A percentile compares a stretch with the other conserved stretches of the same genome.
Conservation (phyloP, 345 rosid species). For the Camelina neglecta region DNA sequence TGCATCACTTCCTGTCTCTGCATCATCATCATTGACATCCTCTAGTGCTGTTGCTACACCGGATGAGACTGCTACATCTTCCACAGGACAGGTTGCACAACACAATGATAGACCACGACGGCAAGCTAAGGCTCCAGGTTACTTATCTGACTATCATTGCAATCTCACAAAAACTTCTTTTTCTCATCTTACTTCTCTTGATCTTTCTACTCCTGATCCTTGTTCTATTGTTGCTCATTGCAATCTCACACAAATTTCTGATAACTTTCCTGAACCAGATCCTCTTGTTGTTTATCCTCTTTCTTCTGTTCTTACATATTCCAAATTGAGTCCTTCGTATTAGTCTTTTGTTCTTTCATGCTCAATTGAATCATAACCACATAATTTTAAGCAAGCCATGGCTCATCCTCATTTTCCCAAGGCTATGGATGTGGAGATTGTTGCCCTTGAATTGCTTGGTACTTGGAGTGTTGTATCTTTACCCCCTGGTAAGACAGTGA, state of each 20-base stretch:
- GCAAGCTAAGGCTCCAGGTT: neutral
- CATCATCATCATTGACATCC: neutral
- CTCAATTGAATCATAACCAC: neutral
- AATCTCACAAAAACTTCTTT: too few species aligned
- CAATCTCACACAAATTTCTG: too few species aligned
- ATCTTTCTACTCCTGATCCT: neutral
- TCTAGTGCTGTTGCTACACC: neutral
- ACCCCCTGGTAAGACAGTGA: neutral
- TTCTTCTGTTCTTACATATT: neutral
- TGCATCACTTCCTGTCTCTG: too few species aligned
- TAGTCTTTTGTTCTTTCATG: neutral
- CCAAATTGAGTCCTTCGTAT: fast-evolving
- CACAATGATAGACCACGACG: neutral
- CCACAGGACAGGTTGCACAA: fast-evolving
- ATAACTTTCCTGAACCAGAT: fast-evolving
- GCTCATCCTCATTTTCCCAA: neutral
- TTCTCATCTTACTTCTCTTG: neutral
- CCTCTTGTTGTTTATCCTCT: too few species aligned
- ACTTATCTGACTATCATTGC: neutral
- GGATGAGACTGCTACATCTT: fast-evolving
- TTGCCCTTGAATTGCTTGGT: too few species aligned
- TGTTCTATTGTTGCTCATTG: too few species aligned
- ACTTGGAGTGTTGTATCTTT: neutral
- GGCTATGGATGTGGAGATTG: neutral
- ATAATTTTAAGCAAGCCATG: neutral